Conservation (phyloP, 2,329 filamentous ascomycete genomes). For the Cytospora schulzeri region DNA sequence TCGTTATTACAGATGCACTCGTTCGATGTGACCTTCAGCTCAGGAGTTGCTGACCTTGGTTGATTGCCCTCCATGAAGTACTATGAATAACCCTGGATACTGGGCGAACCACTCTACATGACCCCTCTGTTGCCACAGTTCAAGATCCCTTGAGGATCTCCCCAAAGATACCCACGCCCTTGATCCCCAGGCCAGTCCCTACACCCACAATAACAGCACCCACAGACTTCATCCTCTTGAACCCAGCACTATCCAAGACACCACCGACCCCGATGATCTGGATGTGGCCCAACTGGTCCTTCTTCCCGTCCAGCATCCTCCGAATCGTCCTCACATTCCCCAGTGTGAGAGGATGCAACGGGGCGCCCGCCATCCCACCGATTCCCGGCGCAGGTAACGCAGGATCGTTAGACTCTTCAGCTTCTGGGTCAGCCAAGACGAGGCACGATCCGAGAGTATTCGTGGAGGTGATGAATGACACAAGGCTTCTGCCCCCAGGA, state of each 20-base stretch:
- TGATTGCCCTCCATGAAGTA: neutral
- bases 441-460: slow-evolving; percentile 73
- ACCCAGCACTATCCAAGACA: slow-evolving; percentile 65
- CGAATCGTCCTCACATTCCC: slow-evolving; percentile 75
- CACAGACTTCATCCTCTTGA: slow-evolving; percentile 64
- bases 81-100: neutral
- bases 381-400: slow-evolving; percentile 59
- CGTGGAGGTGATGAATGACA: slow-evolving; percentile 72
- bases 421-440: slow-evolving; percentile 45
- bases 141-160: slow-evolving; percentile 47
- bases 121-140: neutral
- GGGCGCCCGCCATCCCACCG: slow-evolving; percentile 72
- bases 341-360: slow-evolving; percentile 72
- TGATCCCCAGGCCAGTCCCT: slow-evolving; percentile 68
- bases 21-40: neutral
- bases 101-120: neutral
- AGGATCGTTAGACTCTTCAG: slow-evolving; percentile 40
- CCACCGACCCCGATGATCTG: slow-evolving; percentile 73
- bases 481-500: slow-evolving; percentile 38
- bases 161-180: slow-evolving; percentile 64
- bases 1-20: neutral
- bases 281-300: slow-evolving; percentile 52
- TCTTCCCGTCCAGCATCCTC: slow-evolving; percentile 54
- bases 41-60: neutral
- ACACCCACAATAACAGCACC: slow-evolving; percentile 70